Percentiles rank a stretch among this genome's conserved stretches.
Conservation (phyloP, 2,329 filamentous ascomycete species). For the Penicillium glabrum region DNA sequence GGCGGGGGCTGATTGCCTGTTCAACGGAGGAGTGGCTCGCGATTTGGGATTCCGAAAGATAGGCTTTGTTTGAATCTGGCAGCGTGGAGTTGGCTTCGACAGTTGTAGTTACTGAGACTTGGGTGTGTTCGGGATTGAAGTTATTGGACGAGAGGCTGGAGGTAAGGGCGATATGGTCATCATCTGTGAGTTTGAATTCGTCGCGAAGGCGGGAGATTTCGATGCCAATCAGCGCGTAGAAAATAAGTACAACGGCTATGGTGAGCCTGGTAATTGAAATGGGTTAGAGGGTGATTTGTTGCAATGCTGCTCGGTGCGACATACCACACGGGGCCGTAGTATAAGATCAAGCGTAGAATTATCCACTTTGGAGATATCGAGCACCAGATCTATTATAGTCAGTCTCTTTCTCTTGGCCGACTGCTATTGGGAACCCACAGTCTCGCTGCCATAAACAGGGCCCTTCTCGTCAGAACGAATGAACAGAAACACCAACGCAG, state of each 20-base stretch:
- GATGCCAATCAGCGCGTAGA: conserved; percentile 31
- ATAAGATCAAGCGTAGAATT: conserved; percentile 35
- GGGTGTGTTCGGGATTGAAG: conserved; percentile 9
- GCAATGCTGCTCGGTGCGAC: neutral
- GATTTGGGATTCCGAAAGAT: conserved; percentile 5
- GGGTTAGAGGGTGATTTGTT: neutral
- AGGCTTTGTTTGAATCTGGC: neutral
- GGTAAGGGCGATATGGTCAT: conserved; percentile 29
- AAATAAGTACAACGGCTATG: conserved; percentile 23
- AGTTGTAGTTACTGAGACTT: conserved; percentile 10
- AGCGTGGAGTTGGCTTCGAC: conserved; percentile 2
- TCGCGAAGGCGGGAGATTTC: conserved; percentile 34
- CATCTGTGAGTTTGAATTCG: conserved; percentile 30
- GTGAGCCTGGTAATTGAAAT: conserved; percentile 23
- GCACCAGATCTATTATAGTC: conserved; percentile 35
- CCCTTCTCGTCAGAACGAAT: conserved; percentile 32
- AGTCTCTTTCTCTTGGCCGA: neutral
- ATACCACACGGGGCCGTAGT: conserved; percentile 40
- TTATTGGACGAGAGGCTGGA: conserved; percentile 12
- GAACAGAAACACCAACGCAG: conserved; percentile 37
- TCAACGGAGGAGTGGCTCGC: conserved; percentile 10
- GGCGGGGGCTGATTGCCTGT: neutral
- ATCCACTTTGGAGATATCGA: conserved; percentile 40
- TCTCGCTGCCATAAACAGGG: conserved; percentile 38
- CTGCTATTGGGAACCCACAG: conserved; percentile 21